These are phyloP conservation scores for Pichia occidentalis DNA, from an alignment of 805 yeast species.

Conservation along the genomic window DNA sequence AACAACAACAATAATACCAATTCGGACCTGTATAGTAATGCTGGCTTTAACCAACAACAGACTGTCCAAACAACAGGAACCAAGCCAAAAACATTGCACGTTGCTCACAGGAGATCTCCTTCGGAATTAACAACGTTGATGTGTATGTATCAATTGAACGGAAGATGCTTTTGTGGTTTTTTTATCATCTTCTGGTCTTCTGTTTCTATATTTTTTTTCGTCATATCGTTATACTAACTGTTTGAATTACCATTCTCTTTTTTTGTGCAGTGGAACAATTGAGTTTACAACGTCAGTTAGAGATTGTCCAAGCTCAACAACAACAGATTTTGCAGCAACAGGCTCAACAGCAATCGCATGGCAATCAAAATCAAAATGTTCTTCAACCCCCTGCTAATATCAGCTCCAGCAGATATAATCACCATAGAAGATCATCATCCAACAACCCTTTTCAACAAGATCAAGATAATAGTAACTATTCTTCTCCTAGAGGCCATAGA, in stretches of 20 bases:
- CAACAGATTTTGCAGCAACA: conserved; percentile 78
- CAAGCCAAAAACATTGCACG: conserved; percentile 62
- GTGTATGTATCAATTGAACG: conserved; percentile 51
- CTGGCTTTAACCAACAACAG: conserved; percentile 19
- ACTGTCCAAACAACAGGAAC: conserved; percentile 29
- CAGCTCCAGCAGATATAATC: conserved; percentile 26
- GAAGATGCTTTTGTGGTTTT: conserved; percentile 6
- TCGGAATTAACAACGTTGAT: conserved; percentile 86
- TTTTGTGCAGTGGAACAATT: conserved; percentile 62
- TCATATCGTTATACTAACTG: no score
- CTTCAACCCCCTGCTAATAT: no score
- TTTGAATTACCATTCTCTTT: neutral
- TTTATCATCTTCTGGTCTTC: neutral
- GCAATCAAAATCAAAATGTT: conserved; percentile 8
- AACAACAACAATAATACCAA: neutral
- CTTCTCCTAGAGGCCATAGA: conserved; percentile 34
- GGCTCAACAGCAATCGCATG: conserved; percentile 40
- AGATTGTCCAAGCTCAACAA: conserved; percentile 85
- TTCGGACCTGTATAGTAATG: neutral
- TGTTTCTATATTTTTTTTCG: neutral
- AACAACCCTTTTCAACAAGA: conserved; percentile 17
- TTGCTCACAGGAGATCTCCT: conserved; percentile 97
- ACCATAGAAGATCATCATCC: conserved; percentile 29
- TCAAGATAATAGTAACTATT: conserved; percentile 8
- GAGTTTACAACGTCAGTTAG: conserved; percentile 86